Evolutionary conservation across 805 yeast genomes (phyloP).

Genomic region (Kodamaea lidongshanica): DNA sequence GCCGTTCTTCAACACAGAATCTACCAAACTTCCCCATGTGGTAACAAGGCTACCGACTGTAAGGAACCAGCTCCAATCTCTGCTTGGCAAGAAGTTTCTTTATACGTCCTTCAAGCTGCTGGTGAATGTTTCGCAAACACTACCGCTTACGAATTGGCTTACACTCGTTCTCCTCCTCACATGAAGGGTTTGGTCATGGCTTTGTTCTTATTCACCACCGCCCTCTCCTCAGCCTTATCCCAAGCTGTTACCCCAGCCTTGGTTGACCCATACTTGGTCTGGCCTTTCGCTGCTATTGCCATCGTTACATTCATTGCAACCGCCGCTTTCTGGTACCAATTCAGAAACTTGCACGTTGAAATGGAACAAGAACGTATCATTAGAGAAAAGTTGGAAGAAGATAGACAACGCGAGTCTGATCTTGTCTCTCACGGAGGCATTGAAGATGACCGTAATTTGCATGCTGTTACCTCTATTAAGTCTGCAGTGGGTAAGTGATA

Average conservation of each 20-base stretch:
- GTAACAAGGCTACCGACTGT: constrained; percentile 39
- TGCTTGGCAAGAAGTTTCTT: constrained; percentile 25
- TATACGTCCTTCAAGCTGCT: constrained; percentile 40
- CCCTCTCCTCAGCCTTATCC: constrained; percentile 44
- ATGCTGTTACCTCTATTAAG: constrained; percentile 24
- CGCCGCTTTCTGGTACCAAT: constrained; percentile 25
- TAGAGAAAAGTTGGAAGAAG: constrained; percentile 16
- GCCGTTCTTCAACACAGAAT: constrained; percentile 45
- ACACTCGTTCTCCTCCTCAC: constrained; percentile 44
- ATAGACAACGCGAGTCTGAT: neutral
- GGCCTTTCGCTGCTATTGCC: constrained; percentile 38
- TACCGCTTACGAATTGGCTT: constrained; percentile 51
- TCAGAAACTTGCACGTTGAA: constrained; percentile 34
- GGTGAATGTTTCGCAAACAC: constrained; percentile 49
- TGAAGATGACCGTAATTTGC: constrained; percentile 18
- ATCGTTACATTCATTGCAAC: constrained; percentile 33
- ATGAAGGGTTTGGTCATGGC: constrained; percentile 50
- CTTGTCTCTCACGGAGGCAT: constrained; percentile 14
- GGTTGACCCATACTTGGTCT: constrained; percentile 36
- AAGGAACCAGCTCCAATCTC: constrained; percentile 22
- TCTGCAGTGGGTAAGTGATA: constrained; percentile 25
- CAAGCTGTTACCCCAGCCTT: constrained; percentile 37
- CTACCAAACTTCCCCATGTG: constrained; percentile 48
- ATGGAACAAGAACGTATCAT: constrained; percentile 32
- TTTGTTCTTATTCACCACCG: constrained; percentile 36